Conservation (phyloP, 164 flowering plant genomes). For the Stephania yunnanensis region DNA sequence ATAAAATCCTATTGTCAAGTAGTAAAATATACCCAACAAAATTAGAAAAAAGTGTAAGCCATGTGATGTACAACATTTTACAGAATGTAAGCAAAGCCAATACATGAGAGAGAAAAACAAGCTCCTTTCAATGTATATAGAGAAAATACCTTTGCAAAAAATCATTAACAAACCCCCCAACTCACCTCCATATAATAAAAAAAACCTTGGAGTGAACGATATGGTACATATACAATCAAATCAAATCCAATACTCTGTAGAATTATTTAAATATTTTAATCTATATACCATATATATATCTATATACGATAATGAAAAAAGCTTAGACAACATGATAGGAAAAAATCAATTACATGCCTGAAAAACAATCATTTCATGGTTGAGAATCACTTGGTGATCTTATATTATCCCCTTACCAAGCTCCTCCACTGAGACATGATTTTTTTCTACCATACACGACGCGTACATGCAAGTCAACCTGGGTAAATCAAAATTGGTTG, state of each 20-base stretch:
- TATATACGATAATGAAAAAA: not conserved
- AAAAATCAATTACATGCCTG: constrained; percentile 58
- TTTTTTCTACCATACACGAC: constrained; percentile 96
- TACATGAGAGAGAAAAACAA: not conserved
- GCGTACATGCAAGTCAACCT: constrained; percentile 97
- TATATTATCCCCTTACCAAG: constrained; percentile 95
- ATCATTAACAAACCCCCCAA: constrained; percentile 1
- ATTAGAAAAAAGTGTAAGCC: not conserved
- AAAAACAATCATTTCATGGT: constrained; percentile 93
- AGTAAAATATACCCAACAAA: constrained; percentile 11
- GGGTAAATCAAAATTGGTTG: constrained; percentile 15
- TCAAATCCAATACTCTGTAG: constrained; percentile 92
- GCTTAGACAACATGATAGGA: not conserved
- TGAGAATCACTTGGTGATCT: constrained; percentile 95
- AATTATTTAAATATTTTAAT: constrained; percentile 6
- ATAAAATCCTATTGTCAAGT: constrained; percentile 46
- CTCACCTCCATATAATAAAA: constrained; percentile 73
- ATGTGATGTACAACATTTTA: not conserved
- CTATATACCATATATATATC: too few relatives aligned
- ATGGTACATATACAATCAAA: constrained; percentile 96
- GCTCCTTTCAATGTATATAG: not conserved
- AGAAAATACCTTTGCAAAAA: not conserved
- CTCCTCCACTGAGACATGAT: constrained; percentile 99
- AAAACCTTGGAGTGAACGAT: constrained; percentile 91
- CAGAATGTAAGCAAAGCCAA: not conserved